Evolutionary conservation across 768 basidiomycete species (phyloP).

Genomic region (Tylopilus rubrobrunneus): DNA sequence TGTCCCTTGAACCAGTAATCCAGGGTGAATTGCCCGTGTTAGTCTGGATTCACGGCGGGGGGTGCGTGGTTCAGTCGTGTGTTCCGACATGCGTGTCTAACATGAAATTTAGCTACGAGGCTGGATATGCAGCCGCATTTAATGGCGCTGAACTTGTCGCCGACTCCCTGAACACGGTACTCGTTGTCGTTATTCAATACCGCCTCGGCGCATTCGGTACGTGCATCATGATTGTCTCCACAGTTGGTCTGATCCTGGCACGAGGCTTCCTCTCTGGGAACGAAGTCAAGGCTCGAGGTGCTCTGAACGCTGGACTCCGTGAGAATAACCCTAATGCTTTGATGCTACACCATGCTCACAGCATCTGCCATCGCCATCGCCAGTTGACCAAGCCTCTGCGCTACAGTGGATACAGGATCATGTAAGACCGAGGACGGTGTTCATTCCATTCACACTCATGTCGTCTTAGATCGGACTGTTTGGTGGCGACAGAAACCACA

Average conservation of each 20-base stretch:
- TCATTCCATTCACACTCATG: not conserved
- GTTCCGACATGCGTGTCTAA: not conserved
- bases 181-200: slow-evolving; percentile 11
- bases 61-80: not conserved
- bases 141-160: slow-evolving; percentile 6
- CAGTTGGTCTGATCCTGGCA: not conserved
- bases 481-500: slow-evolving; percentile 28
- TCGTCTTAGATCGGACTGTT: slow-evolving; percentile 28
- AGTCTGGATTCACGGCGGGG: slow-evolving; percentile 7
- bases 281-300: not conserved
- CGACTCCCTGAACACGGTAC: not conserved
- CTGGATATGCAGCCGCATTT: not conserved
- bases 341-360: not conserved
- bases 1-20: not conserved
- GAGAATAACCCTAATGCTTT: not conserved
- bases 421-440: slow-evolving; percentile 12
- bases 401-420: slow-evolving; percentile 33
- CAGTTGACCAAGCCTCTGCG: slow-evolving; percentile 35
- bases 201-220: slow-evolving; percentile 7
- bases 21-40: slow-evolving; percentile 3
- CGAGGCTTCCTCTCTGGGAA: slow-evolving; percentile 3
- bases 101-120: not conserved
- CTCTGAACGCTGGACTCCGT: slow-evolving; percentile 6
- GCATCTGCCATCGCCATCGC: not conserved
- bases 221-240: not conserved